Evolutionary conservation across 2,329 filamentous ascomycete species (phyloP).

Genomic region (Huntiella moniliformis): DNA sequence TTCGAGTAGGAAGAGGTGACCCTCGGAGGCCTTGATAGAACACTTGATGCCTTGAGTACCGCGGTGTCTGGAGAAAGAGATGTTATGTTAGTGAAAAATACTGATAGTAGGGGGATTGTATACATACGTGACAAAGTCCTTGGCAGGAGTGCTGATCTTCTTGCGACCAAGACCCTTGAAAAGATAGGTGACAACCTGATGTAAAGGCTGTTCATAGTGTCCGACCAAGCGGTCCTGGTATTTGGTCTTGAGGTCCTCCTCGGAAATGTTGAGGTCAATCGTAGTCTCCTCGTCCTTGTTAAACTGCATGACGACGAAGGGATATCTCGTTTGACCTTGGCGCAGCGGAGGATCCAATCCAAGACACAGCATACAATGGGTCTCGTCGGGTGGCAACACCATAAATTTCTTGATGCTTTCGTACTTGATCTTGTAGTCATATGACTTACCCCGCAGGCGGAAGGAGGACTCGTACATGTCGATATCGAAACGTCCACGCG

Average conservation of each 20-base stretch:
- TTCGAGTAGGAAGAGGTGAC: conserved; percentile 89
- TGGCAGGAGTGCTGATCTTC: conserved; percentile 83
- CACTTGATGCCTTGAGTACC: conserved; percentile 93
- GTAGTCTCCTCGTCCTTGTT: conserved; percentile 96
- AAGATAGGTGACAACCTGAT: conserved; percentile 85
- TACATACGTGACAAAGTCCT: conserved; percentile 66
- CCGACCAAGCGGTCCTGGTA: conserved; percentile 80
- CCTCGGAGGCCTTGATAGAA: conserved; percentile 99
- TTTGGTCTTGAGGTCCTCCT: conserved; percentile 62
- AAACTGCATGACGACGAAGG: conserved; percentile 97
- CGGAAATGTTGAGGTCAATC: conserved; percentile 88
- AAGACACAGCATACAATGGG: conserved; percentile 86
- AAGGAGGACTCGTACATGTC: conserved; percentile 99
- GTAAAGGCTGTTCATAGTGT: conserved; percentile 84
- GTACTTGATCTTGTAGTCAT: conserved; percentile 99
- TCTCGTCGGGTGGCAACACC: conserved; percentile 90
- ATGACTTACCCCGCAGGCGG: conserved; percentile 92
- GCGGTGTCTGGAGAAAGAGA: conserved; percentile 43
- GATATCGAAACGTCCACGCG: conserved; percentile 94
- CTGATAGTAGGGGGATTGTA: neutral
- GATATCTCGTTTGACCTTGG: conserved; percentile 93
- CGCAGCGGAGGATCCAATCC: conserved; percentile 87
- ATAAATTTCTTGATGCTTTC: conserved; percentile 98
- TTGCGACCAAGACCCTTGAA: conserved; percentile 90
- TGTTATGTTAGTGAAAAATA: neutral